phyloP scores from a whole-genome alignment of 2,329 filamentous ascomycete species.

The Aureobasidium melanogenum region DNA sequence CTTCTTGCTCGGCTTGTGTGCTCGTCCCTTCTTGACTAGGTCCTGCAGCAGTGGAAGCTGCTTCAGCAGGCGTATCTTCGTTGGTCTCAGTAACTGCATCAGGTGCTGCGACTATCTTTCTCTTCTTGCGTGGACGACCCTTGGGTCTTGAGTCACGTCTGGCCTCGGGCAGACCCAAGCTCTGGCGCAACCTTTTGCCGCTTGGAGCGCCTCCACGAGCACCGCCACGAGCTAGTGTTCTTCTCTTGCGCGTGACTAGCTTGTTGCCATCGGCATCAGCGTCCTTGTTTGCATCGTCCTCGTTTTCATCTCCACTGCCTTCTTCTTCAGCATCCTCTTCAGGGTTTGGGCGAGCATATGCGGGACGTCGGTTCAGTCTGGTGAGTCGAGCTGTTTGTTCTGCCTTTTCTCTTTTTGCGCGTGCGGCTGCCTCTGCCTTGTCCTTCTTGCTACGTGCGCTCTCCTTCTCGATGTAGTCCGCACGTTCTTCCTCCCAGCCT shows the following conservation, averaged over 20 bases:
- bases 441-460: conserved; percentile 1
- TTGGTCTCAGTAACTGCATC: not conserved
- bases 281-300: not conserved
- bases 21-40: not conserved
- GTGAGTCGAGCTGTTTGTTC: not conserved
- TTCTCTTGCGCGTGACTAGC: conserved; percentile 7
- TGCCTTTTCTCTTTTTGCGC: not conserved
- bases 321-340: not conserved
- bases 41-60: not conserved
- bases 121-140: conserved; percentile 6
- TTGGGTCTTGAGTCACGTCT: conserved; percentile 2
- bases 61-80: not conserved
- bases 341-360: not conserved
- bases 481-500: conserved; percentile 14
- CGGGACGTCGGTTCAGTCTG: not conserved
- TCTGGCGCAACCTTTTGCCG: conserved; percentile 10
- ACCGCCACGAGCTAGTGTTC: not conserved
- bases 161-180: not conserved
- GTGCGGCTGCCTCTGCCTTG: not conserved
- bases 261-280: conserved; percentile 1
- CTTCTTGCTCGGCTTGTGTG: not conserved
- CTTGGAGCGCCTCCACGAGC: conserved; percentile 3
- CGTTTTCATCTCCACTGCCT: not conserved
- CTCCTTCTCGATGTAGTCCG: conserved; percentile 10
- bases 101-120: not conserved